phyloP scores from a whole-genome alignment of 2,329 filamentous ascomycete species.

The Colletotrichum somersetense region DNA sequence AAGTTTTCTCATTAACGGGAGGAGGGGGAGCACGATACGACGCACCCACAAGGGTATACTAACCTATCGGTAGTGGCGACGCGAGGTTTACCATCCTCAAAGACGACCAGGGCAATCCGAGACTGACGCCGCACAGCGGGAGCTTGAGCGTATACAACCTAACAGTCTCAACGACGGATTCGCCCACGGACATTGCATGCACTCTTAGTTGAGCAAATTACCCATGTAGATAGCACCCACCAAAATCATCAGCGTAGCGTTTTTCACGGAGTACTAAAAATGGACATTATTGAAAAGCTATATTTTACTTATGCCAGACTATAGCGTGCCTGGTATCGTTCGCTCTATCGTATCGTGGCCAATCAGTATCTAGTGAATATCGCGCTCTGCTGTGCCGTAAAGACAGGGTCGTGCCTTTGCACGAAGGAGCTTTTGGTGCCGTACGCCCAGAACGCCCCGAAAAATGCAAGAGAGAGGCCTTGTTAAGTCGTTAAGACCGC shows the following conservation, averaged over 20 bases:
- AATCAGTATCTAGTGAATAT: not conserved
- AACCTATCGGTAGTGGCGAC: slow-evolving; percentile 15
- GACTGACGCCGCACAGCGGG: slow-evolving; percentile 24
- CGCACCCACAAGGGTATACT: not conserved
- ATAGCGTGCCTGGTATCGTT: not conserved
- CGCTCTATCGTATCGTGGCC: slow-evolving; percentile 7
- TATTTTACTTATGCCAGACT: not conserved
- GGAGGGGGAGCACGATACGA: too few species aligned
- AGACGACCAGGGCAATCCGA: not conserved
- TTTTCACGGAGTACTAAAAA: not conserved
- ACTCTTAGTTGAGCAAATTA: not conserved
- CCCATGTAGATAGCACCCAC: too few species aligned
- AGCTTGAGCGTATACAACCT: slow-evolving; percentile 35
- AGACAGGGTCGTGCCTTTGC: slow-evolving; percentile 28
- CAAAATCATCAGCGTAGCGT: not conserved
- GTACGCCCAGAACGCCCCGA: slow-evolving; percentile 9
- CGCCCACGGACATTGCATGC: slow-evolving; percentile 29
- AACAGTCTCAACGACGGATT: slow-evolving; percentile 24
- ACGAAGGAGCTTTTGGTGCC: slow-evolving; percentile 7
- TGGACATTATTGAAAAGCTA: not conserved
- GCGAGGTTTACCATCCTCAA: slow-evolving; percentile 33
- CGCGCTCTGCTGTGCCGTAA: slow-evolving; percentile 24
- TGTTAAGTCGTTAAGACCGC: not conserved
- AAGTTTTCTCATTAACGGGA: not conserved
- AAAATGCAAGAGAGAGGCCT: not conserved